Evolutionary conservation across 192 early-diverging fungal genomes (phyloP).

Genomic region (Entrophospora sp.): DNA sequence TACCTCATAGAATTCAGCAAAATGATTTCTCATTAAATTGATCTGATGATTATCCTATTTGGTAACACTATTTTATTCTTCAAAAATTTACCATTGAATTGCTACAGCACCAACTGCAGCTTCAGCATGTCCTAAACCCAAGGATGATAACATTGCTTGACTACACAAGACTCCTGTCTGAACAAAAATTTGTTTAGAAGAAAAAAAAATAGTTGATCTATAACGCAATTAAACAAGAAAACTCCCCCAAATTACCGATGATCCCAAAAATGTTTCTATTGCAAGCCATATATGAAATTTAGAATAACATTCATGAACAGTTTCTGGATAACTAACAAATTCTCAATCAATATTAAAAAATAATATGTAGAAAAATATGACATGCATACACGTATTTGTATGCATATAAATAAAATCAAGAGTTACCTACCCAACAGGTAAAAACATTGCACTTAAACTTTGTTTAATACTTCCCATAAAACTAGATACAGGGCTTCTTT

Average conservation of each 20-base stretch:
- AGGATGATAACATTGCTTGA: slow-evolving; percentile 55
- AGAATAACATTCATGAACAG: slow-evolving; percentile 49
- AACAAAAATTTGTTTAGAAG: too few relatives aligned
- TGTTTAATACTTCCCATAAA: slow-evolving; percentile 25
- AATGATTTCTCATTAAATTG: not conserved
- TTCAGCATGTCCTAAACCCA: slow-evolving; percentile 44
- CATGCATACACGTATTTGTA: not conserved
- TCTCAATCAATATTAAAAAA: not conserved
- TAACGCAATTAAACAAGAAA: not conserved
- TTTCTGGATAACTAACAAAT: slow-evolving; percentile 40
- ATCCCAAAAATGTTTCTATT: slow-evolving; percentile 55
- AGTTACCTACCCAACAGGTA: slow-evolving; percentile 40
- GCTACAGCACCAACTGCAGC: slow-evolving; percentile 55
- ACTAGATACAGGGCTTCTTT: slow-evolving; percentile 8
- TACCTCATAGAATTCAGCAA: not conserved
- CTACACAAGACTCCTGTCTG: slow-evolving; percentile 56
- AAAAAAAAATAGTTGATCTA: not conserved
- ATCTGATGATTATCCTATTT: too few relatives aligned
- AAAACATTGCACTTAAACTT: slow-evolving; percentile 45
- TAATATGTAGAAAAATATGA: too few relatives aligned
- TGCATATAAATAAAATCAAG: too few relatives aligned
- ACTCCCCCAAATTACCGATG: slow-evolving; percentile 35
- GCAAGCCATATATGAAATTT: slow-evolving; percentile 51
- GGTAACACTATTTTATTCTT: too few relatives aligned
- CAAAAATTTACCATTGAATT: slow-evolving; percentile 44